Evolutionary conservation across 495 filamentous ascomycete species (phyloP), one percentile per base, ranked within the genome.

Genomic region (Aspergillus bridgeri): DNA sequence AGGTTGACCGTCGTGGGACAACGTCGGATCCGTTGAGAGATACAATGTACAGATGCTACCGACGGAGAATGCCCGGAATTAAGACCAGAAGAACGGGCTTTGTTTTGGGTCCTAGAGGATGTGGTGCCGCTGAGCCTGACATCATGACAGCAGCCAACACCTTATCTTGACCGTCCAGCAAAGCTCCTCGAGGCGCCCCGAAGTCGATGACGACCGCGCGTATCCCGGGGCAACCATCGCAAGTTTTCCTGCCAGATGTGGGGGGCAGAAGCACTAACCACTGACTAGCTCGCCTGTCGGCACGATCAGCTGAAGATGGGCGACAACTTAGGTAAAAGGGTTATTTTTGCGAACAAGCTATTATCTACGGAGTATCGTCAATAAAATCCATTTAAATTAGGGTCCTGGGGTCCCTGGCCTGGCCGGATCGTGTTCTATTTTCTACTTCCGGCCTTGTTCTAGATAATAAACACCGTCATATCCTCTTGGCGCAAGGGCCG

Each of bases 301-400:
- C 53, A 47, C 48, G 56, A 62, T 56, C 55, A 58, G 48, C 42
- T 52, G 19, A 42, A 55, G 29, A 46, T 49, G 52, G 5, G 33
- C 33, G 33, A 38, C 33, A 38, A 38, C 33, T 55, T 45, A 29
- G 51, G 47, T 42, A 46, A 45, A 52, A 48, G 53, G 47, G 27
- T 62, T 53, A 38, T 58, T 47, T 47, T 59, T 4, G 33, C 50
- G 50, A 29, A 48, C 25, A 42, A 56, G 53, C 53, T 56, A 56
- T 56, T 48, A 42, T 56, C 57, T 57, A n/a, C n/a, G n/a, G n/a
- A n/a, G n/a, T n/a, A 59, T 33, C 61, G 43, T 53, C 60, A 58
- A 51, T 60, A 42, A 48, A n/a, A n/a, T 44, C 3, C 25, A 54
- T 45, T 48, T 46, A 42, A 45, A 59, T 56, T 52, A 56, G 45